Evolutionary conservation across 345 rosid species (phyloP), one percentile per base, ranked within the genome.

Genomic region (Boechera retrofracta): DNA sequence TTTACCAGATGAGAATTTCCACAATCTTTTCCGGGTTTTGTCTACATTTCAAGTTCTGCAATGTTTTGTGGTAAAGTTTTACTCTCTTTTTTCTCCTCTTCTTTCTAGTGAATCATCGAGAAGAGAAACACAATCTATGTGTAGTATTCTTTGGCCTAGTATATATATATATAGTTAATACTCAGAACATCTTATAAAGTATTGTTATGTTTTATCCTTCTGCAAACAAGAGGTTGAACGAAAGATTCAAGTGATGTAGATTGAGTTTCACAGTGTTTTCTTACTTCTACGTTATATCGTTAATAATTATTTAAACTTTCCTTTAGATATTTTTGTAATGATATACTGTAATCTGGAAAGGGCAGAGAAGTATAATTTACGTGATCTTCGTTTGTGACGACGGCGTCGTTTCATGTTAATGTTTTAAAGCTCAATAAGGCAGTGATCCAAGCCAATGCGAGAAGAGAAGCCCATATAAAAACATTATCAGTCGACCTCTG

Each of bases 31-130:
- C 52, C 10, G 0, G 64, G 64, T 55, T 55, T 65, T 57, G 64
- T 61, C 38, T 69, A 61, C 36, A 24, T 24, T 53, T 53, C 5
- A 69, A 69, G 70, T 76, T 76, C 70, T 69, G 73, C 47, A 29
- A 42, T 54, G 69, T 57, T 48, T 47, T 76, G 69, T 76, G 57
- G 74, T 67, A 75, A 38, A 60, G 48, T 47, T 49, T 57, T 67
- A 15, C 47, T 31, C 5, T 18, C 2, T 47, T 61, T 49, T 56
- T 33, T 32, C 7, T 54, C 28, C 39, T 51, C 54, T 49, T 59
- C 63, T 69, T 31, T 51, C 5, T 47, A 60, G 16, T 69, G 36
- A 44, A 76, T 41, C 49, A 54, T 62, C 59, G 35, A 63, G 65
- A 45, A 48, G 72, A 38, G 53, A 57, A 57, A 66, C 44, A 57